Evolutionary conservation across 192 early-diverging fungal species (phyloP).

Genomic region (Umbelopsis isabellina): DNA sequence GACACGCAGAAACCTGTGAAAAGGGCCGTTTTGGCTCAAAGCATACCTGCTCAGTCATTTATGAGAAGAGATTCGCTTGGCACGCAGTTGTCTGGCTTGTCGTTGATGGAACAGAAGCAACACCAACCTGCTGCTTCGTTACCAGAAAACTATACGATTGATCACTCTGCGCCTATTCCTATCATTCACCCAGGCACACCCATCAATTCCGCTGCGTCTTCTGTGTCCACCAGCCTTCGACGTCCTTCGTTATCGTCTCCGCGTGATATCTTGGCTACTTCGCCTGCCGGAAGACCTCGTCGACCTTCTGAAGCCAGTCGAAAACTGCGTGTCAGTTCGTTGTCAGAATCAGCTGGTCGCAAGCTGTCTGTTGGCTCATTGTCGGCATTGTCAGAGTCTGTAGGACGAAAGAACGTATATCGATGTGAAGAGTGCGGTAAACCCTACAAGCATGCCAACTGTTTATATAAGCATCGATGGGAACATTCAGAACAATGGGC

Average conservation of each 20-base stretch:
- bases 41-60: conserved; percentile 21
- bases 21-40: background rate
- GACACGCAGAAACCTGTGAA: background rate
- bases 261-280: conserved; percentile 1
- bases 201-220: conserved; percentile 1
- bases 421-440: conserved; percentile 67
- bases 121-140: conserved; percentile 15
- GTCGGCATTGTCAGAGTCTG: conserved; percentile 29
- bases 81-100: conserved; percentile 27
- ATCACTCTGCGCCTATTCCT: conserved; percentile 26
- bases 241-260: conserved; percentile 19
- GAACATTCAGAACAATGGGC: conserved; percentile 71
- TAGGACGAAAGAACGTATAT: conserved; percentile 4
- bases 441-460: conserved; percentile 66
- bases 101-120: conserved; percentile 20
- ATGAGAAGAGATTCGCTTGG: conserved; percentile 24
- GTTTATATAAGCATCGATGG: conserved; percentile 69
- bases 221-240: conserved; percentile 6
- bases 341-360: conserved; percentile 23
- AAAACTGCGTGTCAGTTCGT: conserved; percentile 20
- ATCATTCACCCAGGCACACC: conserved; percentile 19
- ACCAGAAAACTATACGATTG: conserved; percentile 39
- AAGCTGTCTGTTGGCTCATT: conserved; percentile 19
- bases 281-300: conserved; percentile 21
- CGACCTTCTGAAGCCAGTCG: conserved; percentile 28